Conservation (phyloP, 805 yeast genomes). For the Myxozyma neotropica region DNA sequence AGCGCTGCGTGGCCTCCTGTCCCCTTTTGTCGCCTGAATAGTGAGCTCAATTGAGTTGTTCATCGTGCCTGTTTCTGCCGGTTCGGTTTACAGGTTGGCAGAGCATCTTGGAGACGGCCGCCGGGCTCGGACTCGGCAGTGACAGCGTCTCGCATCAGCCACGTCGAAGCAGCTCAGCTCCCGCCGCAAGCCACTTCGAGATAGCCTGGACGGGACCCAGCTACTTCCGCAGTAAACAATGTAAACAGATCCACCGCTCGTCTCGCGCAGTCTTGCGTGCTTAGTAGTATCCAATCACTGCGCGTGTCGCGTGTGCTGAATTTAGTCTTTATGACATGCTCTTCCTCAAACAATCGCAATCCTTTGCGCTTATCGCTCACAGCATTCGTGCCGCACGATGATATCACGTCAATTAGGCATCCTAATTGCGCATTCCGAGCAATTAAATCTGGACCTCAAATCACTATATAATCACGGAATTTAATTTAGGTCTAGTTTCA, state of each 20-base stretch:
- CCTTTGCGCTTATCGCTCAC: no score
- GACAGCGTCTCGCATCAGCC: no score
- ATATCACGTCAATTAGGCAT: neutral
- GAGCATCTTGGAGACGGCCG: no score
- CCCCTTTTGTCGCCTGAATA: neutral
- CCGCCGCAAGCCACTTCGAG: constrained; percentile 5
- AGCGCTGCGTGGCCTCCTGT: constrained; percentile 1
- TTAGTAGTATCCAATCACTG: neutral
- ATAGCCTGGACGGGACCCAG: neutral
- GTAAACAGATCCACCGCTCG: neutral
- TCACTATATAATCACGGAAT: no score
- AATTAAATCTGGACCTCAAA: neutral
- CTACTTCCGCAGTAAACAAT: neutral
- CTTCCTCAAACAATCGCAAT: no score
- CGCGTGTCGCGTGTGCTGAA: no score
- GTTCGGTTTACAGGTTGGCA: no score
- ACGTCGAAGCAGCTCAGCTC: neutral
- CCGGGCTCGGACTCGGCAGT: no score
- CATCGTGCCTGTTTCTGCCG: no score
- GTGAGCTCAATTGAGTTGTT: neutral
- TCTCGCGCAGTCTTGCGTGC: neutral
- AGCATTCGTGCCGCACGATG: no score
- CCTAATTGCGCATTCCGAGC: neutral
- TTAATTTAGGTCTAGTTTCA: neutral
- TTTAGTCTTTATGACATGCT: no score